Conservation (phyloP, 1,139 yeast species). For the Meyerozyma smithsonii region DNA sequence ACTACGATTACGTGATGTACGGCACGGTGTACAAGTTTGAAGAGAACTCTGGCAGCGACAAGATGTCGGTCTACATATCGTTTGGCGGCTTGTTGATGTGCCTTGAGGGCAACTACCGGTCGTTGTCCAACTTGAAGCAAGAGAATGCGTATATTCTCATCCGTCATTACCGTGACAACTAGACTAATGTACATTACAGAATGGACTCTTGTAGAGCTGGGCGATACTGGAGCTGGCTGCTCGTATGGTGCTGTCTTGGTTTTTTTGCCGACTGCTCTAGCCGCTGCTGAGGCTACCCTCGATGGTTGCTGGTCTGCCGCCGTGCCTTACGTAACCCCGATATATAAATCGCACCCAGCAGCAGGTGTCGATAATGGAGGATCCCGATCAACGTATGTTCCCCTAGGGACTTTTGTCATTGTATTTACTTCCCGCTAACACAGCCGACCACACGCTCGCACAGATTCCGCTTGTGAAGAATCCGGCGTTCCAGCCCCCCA, state of each 20-base stretch:
- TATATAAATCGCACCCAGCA: not conserved
- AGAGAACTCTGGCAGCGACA: constrained; percentile 70
- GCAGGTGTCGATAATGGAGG: constrained; percentile 19
- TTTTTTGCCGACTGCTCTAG: no score
- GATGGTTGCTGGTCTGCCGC: no score
- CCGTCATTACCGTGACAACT: constrained; percentile 58
- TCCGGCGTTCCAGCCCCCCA: constrained; percentile 53
- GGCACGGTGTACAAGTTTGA: constrained; percentile 98
- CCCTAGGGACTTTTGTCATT: not conserved
- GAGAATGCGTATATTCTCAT: constrained; percentile 89
- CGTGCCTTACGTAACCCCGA: not conserved
- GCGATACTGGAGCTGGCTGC: no score
- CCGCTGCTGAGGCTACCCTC: no score
- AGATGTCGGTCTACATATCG: constrained; percentile 84
- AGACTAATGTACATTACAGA: constrained; percentile 15
- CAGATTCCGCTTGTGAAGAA: constrained; percentile 58
- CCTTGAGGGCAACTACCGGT: constrained; percentile 91
- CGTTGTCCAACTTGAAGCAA: constrained; percentile 83
- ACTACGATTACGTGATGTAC: constrained; percentile 96
- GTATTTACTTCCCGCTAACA: not conserved
- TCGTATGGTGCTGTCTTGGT: no score
- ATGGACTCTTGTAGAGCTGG: not conserved
- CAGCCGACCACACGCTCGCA: constrained; percentile 48
- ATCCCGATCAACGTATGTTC: constrained; percentile 20
- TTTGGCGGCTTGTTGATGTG: constrained; percentile 95